Percentiles rank a stretch among this genome's conserved stretches.
Evolutionary conservation across 371 early-diverging fungal species (phyloP).

Genomic region (Mucor mucedo): DNA sequence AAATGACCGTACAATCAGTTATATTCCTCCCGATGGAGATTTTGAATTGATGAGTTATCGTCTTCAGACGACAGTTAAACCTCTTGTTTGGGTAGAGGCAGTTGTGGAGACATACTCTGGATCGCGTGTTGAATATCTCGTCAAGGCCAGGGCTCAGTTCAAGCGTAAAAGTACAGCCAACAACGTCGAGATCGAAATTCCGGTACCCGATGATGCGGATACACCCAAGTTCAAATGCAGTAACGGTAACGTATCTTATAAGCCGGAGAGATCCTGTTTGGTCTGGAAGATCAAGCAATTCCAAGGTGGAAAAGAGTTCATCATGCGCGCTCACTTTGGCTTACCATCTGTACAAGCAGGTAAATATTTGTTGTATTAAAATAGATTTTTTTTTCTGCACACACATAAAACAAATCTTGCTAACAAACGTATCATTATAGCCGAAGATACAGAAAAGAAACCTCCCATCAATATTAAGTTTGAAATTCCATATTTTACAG

Average conservation of each 20-base stretch:
- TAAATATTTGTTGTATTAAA: slow-evolving; percentile 30
- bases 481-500: slow-evolving; percentile 98
- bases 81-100: slow-evolving; percentile 96
- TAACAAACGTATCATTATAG: slow-evolving; percentile 25
- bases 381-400: background rate
- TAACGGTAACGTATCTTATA: slow-evolving; percentile 91
- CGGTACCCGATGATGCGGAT: slow-evolving; percentile 97
- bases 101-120: slow-evolving; percentile 91
- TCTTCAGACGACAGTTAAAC: slow-evolving; percentile 87
- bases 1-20: slow-evolving; percentile 94
- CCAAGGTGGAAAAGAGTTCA: slow-evolving; percentile 96
- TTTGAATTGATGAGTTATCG: slow-evolving; percentile 99
- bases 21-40: slow-evolving; percentile 94
- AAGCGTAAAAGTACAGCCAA: slow-evolving; percentile 96
- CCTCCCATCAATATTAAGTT: slow-evolving; percentile 97
- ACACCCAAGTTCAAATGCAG: slow-evolving; percentile 95
- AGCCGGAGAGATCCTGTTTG: slow-evolving; percentile 91
- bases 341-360: slow-evolving; percentile 93
- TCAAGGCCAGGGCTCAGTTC: slow-evolving; percentile 97
- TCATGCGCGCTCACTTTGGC: slow-evolving; percentile 96
- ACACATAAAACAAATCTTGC: background rate
- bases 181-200: slow-evolving; percentile 96
- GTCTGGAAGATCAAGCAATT: slow-evolving; percentile 99
- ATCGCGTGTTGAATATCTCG: slow-evolving; percentile 94
- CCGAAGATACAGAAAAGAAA: slow-evolving; percentile 91